Evolutionary conservation across 73 alveolate genomes (phyloP).

Genomic region (Paramecium caudatum): DNA sequence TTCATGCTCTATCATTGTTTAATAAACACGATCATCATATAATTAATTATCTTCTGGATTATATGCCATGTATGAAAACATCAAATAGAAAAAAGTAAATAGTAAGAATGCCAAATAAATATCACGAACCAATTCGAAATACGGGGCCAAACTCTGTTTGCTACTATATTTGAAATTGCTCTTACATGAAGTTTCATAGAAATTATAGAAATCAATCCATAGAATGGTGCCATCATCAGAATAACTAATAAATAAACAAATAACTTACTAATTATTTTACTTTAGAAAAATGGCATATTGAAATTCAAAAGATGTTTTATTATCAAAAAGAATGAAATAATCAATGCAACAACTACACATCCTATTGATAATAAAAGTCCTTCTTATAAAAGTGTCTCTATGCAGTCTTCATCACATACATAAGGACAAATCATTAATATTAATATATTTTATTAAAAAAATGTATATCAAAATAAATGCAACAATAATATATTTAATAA

Average conservation of each 20-base stretch:
- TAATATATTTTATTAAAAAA: no score
- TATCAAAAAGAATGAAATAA: slow-evolving; percentile 21
- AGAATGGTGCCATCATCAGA: slow-evolving; percentile 77
- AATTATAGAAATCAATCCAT: slow-evolving; percentile 71
- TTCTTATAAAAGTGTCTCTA: neutral
- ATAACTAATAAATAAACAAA: slow-evolving; percentile 24
- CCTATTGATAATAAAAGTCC: slow-evolving; percentile 1
- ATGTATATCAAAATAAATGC: no score
- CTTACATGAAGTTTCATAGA: slow-evolving; percentile 70
- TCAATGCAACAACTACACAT: slow-evolving; percentile 20
- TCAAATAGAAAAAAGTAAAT: slow-evolving; percentile 73
- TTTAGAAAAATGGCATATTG: slow-evolving; percentile 56
- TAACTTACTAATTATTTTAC: slow-evolving; percentile 50
- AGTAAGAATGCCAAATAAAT: slow-evolving; percentile 69
- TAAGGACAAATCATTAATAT: slow-evolving; percentile 52
- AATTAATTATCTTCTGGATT: slow-evolving; percentile 49
- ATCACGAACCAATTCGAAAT: slow-evolving; percentile 75
- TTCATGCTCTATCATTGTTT: slow-evolving; percentile 70
- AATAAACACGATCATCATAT: slow-evolving; percentile 75
- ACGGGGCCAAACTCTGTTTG: slow-evolving; percentile 70
- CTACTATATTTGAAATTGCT: neutral
- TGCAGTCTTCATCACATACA: slow-evolving; percentile 47
- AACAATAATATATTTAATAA: no score
- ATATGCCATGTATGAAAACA: slow-evolving; percentile 75
- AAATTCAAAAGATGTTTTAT: slow-evolving; percentile 13